A percentile compares a stretch with the other conserved stretches of the same genome.
phyloP scores from a whole-genome alignment of 208 protist species.

The Crithidia acanthocephali region DNA sequence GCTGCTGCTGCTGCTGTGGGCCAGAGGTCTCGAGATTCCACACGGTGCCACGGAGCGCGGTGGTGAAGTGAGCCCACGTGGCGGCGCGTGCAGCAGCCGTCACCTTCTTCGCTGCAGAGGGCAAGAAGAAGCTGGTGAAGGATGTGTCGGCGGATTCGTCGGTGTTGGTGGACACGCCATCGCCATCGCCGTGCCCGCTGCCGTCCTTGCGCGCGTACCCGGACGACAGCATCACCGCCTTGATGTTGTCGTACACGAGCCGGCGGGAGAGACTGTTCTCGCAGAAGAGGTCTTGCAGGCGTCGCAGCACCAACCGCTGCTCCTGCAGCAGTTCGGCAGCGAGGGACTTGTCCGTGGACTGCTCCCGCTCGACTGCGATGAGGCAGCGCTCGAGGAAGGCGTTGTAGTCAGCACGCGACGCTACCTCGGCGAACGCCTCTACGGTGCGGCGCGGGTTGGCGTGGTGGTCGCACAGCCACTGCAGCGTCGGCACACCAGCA shows the following conservation, averaged over 20 bases:
- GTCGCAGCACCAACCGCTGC: constrained; percentile 30
- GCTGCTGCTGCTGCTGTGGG: constrained; percentile 15
- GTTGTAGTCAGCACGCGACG: constrained; percentile 81
- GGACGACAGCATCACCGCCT: constrained; percentile 21
- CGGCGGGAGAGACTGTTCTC: constrained; percentile 48
- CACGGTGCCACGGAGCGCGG: constrained; percentile 66
- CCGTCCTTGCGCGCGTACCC: background rate
- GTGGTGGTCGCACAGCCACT: constrained; percentile 52
- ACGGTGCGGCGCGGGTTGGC: constrained; percentile 29
- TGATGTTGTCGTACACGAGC: constrained; percentile 35
- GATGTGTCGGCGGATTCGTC: constrained; percentile 22
- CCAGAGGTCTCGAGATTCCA: constrained; percentile 68
- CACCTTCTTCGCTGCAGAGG: constrained; percentile 42
- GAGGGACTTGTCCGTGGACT: constrained; percentile 65
- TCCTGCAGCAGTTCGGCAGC: constrained; percentile 37
- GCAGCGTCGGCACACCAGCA: constrained; percentile 37
- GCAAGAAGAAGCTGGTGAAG: constrained; percentile 39
- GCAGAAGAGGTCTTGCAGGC: constrained; percentile 49
- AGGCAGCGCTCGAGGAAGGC: constrained; percentile 75
- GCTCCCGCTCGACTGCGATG: constrained; percentile 61
- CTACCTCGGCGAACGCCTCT: constrained; percentile 80
- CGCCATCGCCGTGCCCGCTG: background rate
- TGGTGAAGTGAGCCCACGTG: constrained; percentile 65
- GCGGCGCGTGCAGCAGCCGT: constrained; percentile 44
- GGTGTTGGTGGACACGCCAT: background rate